Conservation (phyloP, 345 rosid genomes). For the Anastatica hierochuntica region DNA sequence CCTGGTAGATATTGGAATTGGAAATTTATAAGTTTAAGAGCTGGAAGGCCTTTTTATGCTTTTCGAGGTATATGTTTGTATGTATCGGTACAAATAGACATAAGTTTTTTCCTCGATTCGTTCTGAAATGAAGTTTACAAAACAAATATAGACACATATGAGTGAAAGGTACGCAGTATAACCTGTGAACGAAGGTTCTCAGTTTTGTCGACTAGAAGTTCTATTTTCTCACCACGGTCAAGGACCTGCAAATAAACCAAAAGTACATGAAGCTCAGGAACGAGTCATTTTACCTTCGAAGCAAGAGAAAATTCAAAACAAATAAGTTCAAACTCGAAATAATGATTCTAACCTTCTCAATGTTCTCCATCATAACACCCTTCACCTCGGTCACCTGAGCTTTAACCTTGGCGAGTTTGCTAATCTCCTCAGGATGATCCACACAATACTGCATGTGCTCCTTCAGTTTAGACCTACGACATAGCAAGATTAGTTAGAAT, state of each 20-base stretch:
- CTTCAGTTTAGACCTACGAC: conserved; percentile 57
- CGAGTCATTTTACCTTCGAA: neutral
- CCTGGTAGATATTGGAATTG: conserved; percentile 26
- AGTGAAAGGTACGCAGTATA: neutral
- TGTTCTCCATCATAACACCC: too few relatives aligned
- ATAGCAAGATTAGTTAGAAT: neutral
- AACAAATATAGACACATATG: neutral
- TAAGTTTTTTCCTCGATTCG: neutral
- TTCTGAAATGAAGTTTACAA: neutral
- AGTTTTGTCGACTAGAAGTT: conserved; percentile 67
- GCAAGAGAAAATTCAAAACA: neutral
- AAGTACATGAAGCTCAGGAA: neutral
- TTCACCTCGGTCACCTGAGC: conserved; percentile 90
- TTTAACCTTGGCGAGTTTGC: conserved; percentile 75
- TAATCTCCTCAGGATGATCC: too few relatives aligned
- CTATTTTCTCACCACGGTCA: conserved; percentile 78
- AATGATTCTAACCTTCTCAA: conserved; percentile 53
- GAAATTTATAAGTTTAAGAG: neutral
- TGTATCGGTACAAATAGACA: too few relatives aligned
- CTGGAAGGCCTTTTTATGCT: too few relatives aligned
- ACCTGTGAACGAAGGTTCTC: conserved; percentile 75
- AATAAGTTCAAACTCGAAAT: neutral
- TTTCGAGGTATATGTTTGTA: too few relatives aligned
- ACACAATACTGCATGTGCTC: too few relatives aligned
- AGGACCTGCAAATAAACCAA: conserved; percentile 38